Conservation (phyloP, 2,329 filamentous ascomycete genomes). For the Aspergillaceae sp. region DNA sequence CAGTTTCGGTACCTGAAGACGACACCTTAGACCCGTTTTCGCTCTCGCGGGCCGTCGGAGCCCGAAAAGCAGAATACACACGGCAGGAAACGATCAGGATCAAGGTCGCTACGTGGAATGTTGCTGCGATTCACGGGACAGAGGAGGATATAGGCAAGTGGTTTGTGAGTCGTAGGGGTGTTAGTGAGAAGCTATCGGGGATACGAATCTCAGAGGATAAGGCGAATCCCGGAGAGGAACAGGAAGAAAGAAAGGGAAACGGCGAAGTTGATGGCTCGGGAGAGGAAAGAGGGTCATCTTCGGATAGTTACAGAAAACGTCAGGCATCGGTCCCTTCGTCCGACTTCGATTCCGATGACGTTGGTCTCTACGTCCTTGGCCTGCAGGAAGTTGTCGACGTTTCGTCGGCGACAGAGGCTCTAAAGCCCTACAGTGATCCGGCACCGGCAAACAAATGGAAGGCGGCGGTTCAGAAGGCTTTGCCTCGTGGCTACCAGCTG, state of each 20-base stretch:
- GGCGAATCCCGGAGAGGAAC: constrained; percentile 10
- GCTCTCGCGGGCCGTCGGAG: constrained; percentile 54
- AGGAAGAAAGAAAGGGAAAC: not conserved
- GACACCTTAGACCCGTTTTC: constrained; percentile 28
- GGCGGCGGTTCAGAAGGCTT: constrained; percentile 58
- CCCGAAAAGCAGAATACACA: constrained; percentile 70
- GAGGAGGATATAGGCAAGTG: constrained; percentile 81
- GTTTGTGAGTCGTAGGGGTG: constrained; percentile 72
- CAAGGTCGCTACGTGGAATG: constrained; percentile 94
- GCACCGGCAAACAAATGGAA: constrained; percentile 71
- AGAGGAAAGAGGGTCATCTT: constrained; percentile 4
- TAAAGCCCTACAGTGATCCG: constrained; percentile 67
- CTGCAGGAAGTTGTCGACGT: constrained; percentile 90
- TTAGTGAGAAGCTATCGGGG: constrained; percentile 55
- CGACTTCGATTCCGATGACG: constrained; percentile 45
- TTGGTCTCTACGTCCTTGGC: constrained; percentile 82
- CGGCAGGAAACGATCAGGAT: constrained; percentile 65
- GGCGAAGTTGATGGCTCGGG: constrained; percentile 7
- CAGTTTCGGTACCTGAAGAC: constrained; percentile 8
- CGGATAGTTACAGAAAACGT: constrained; percentile 35
- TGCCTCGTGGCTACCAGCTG: constrained; percentile 69
- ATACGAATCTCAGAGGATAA: constrained; percentile 29
- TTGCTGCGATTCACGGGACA: constrained; percentile 72
- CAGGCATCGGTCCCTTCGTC: constrained; percentile 35
- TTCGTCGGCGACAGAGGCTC: constrained; percentile 66